phyloP scores from a whole-genome alignment of 805 yeast species.

The Candida manassasensis region DNA sequence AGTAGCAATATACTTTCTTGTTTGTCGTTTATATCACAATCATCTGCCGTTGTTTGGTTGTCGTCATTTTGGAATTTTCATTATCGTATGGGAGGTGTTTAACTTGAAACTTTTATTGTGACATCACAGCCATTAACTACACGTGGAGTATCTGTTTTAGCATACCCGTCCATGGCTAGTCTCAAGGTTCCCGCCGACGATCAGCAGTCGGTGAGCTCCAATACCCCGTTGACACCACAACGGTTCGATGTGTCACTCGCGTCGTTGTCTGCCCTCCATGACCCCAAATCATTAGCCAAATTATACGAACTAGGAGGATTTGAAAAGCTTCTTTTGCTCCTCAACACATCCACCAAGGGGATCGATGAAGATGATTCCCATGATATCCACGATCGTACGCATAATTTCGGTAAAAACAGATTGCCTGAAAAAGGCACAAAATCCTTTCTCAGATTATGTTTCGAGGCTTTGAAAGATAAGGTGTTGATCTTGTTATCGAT shows the following conservation, averaged over 20 bases:
- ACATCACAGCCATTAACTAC: no score
- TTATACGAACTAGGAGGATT: conserved; percentile 45
- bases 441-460: conserved; percentile 62
- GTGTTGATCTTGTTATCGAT: conserved; percentile 76
- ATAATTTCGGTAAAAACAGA: conserved; percentile 62
- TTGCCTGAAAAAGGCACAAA: conserved; percentile 72
- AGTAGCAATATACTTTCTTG: no score
- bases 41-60: no score
- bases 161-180: no score
- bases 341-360: conserved; percentile 41
- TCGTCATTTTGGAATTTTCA: no score
- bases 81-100: no score
- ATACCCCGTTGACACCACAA: conserved; percentile 5
- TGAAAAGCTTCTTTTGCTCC: conserved; percentile 23
- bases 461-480: conserved; percentile 86
- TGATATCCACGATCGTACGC: conserved; percentile 31
- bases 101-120: no score
- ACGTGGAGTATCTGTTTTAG: no score
- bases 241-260: conserved; percentile 1
- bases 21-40: no score
- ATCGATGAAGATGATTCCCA: conserved; percentile 30
- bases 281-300: conserved; percentile 53
- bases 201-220: conserved; percentile 3
- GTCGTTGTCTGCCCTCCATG: conserved; percentile 31
- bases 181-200: conserved; percentile 4